Evolutionary conservation across 2,329 filamentous ascomycete species (phyloP).

Genomic region (Cladosporium sp.): DNA sequence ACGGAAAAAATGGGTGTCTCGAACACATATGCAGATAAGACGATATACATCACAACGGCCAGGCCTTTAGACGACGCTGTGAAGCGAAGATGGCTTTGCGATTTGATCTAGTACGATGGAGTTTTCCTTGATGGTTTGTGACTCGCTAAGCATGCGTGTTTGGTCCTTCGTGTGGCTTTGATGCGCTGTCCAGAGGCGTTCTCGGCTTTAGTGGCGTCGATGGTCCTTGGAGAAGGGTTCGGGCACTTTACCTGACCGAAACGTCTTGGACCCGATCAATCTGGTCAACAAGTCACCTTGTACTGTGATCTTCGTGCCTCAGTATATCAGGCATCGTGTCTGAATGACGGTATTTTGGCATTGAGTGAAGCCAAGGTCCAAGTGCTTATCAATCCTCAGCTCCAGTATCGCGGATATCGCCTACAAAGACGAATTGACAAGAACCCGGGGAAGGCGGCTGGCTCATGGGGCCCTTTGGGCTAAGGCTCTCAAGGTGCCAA

Average conservation of each 20-base stretch:
- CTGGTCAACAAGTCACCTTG: background rate
- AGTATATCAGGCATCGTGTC: background rate
- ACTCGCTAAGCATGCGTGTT: background rate
- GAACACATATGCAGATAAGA: constrained; percentile 3
- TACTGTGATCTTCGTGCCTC: background rate
- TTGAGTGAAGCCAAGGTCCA: background rate
- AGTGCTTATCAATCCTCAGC: background rate
- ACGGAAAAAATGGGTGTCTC: background rate
- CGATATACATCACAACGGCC: background rate
- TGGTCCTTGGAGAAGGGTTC: no score
- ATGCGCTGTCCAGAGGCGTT: background rate
- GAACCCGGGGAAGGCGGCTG: background rate
- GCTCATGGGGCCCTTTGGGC: background rate
- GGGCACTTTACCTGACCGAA: background rate
- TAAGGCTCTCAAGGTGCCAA: background rate
- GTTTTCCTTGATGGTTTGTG: background rate
- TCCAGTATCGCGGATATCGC: background rate
- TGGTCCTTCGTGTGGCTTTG: background rate
- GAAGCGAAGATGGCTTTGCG: background rate
- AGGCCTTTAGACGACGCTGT: background rate
- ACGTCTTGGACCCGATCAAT: background rate
- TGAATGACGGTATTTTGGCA: background rate
- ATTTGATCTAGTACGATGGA: background rate
- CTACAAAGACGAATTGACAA: background rate
- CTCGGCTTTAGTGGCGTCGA: constrained; percentile 2